These are phyloP conservation scores for Prunus armeniaca DNA, from an alignment of 306 rosid species.

Conservation along the genomic window DNA sequence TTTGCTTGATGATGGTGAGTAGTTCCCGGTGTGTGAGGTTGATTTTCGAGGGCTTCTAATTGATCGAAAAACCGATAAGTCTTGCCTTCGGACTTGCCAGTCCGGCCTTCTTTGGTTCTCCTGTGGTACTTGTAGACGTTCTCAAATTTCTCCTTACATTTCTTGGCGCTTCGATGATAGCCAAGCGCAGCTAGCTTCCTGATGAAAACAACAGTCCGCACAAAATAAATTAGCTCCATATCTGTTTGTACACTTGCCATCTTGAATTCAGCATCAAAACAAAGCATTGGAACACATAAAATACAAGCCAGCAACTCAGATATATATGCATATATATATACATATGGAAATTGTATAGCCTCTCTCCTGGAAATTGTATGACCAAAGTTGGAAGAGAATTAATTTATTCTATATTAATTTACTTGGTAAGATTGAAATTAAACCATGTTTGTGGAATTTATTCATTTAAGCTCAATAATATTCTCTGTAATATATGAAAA, in stretches of 20 bases:
- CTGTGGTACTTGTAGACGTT: slow-evolving; percentile 94
- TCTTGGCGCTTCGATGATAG: slow-evolving; percentile 78
- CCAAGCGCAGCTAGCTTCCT: slow-evolving; percentile 93
- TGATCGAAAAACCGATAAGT: slow-evolving; percentile 82
- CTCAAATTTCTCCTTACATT: slow-evolving; percentile 96
- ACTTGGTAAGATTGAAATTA: background rate
- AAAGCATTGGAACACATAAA: slow-evolving; percentile 8
- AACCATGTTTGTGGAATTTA: no score
- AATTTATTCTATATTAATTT: background rate
- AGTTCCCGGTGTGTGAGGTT: slow-evolving; percentile 31
- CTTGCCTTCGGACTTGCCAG: slow-evolving; percentile 87
- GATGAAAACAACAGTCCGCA: slow-evolving; percentile 16
- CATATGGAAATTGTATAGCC: slow-evolving; percentile 10
- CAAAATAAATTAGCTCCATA: background rate
- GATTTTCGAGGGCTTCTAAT: slow-evolving; percentile 66
- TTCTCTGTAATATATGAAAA: background rate
- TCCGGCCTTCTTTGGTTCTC: slow-evolving; percentile 82
- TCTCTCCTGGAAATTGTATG: background rate
- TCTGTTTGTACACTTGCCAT: slow-evolving; percentile 17
- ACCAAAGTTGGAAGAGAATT: slow-evolving; percentile 11
- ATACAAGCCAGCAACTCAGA: background rate
- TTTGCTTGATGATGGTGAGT: slow-evolving; percentile 22
- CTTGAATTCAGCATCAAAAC: slow-evolving; percentile 38
- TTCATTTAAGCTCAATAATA: no score
- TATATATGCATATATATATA: background rate